These are phyloP conservation scores for Ogataea polymorpha DNA, from an alignment of 805 yeast genomes.

Conservation along the genomic window DNA sequence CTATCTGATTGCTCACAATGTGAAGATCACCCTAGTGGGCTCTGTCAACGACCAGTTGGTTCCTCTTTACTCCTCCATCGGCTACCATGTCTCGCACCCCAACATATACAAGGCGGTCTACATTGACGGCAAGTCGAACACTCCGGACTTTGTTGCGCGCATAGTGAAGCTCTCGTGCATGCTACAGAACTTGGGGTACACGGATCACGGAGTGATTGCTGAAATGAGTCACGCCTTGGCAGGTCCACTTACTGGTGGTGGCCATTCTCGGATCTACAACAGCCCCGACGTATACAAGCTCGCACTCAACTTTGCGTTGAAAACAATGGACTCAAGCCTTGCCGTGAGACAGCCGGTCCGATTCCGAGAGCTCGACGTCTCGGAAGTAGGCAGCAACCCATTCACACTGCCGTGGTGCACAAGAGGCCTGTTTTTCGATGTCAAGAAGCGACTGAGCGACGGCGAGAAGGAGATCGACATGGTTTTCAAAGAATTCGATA, in stretches of 20 bases:
- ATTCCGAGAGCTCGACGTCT: constrained; percentile 49
- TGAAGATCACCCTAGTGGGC: constrained; percentile 78
- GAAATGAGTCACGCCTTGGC: constrained; percentile 79
- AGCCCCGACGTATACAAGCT: constrained; percentile 80
- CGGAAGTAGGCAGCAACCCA: constrained; percentile 73
- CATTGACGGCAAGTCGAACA: constrained; percentile 74
- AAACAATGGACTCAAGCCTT: constrained; percentile 47
- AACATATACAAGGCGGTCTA: constrained; percentile 86
- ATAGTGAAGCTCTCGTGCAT: constrained; percentile 72
- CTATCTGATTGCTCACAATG: constrained; percentile 62
- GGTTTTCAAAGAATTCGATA: constrained; percentile 68
- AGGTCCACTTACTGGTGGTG: constrained; percentile 92
- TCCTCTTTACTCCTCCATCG: constrained; percentile 84
- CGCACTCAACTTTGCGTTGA: constrained; percentile 71
- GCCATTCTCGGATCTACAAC: constrained; percentile 87
- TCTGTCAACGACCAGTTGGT: constrained; percentile 92
- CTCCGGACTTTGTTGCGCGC: constrained; percentile 76
- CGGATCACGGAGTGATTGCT: constrained; percentile 82
- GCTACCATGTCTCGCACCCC: constrained; percentile 83
- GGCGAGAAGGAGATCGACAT: constrained; percentile 57
- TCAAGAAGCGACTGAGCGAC: constrained; percentile 27
- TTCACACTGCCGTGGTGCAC: constrained; percentile 90
- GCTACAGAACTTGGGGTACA: constrained; percentile 69
- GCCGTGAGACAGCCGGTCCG: constrained; percentile 30
- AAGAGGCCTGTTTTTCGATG: constrained; percentile 72